These are phyloP conservation scores for Fusarium heterosporum DNA, from an alignment of 2,329 filamentous ascomycete species.

Conservation along the genomic window DNA sequence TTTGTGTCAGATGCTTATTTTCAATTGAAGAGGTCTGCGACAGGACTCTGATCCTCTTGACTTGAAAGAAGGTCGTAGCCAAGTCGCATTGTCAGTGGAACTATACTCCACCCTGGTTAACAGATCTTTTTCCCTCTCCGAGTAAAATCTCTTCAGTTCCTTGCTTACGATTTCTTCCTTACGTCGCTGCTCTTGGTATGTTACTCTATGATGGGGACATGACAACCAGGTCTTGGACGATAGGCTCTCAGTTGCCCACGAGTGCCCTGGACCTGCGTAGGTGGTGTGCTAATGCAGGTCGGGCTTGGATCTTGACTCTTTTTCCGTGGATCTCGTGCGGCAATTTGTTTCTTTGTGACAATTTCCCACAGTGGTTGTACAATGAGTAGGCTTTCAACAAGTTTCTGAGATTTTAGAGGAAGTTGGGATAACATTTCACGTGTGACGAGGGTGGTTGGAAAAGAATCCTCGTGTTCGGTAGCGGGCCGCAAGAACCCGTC, in stretches of 20 bases:
- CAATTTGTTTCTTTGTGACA: conserved; percentile 21
- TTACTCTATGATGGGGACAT: conserved; percentile 28
- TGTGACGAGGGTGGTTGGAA: conserved; percentile 16
- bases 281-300: conserved; percentile 39
- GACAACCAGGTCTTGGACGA: conserved; percentile 16
- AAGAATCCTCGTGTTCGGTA: conserved; percentile 19
- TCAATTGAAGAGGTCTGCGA: background rate
- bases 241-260: conserved; percentile 42
- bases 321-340: conserved; percentile 18
- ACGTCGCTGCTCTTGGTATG: background rate
- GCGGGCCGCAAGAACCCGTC: conserved; percentile 17
- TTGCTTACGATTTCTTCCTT: conserved; percentile 28
- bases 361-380: background rate
- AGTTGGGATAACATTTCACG: conserved; percentile 6
- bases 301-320: conserved; percentile 14
- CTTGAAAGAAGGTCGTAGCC: background rate
- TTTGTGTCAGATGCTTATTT: background rate
- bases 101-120: conserved; percentile 1
- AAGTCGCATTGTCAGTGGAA: background rate
- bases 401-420: background rate
- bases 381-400: background rate
- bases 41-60: background rate
- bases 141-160: conserved; percentile 23
- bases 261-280: conserved; percentile 4
- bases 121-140: background rate